phyloP scores from a whole-genome alignment of 2,329 filamentous ascomycete species.

The Ophiostoma tasmaniense region DNA sequence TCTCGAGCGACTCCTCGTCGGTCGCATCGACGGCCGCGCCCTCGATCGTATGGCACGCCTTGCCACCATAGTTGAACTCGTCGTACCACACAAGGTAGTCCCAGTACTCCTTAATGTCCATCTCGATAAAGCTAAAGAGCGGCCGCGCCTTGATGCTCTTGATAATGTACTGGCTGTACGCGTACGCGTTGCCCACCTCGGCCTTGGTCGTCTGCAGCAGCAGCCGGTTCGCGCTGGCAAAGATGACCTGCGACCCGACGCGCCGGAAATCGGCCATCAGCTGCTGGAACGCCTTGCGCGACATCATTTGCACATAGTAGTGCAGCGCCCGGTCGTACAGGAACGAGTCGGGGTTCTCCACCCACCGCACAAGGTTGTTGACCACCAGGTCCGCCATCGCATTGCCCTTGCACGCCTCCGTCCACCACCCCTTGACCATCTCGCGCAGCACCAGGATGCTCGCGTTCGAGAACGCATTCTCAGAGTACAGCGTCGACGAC shows the following conservation, averaged over 20 bases:
- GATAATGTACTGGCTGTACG: constrained; percentile 94
- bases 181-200: constrained; percentile 92
- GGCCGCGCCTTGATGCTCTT: constrained; percentile 95
- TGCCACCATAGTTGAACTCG: constrained; percentile 96
- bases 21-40: constrained; percentile 28
- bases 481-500: constrained; percentile 67
- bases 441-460: constrained; percentile 85
- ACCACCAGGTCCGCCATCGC: constrained; percentile 97
- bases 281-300: constrained; percentile 90
- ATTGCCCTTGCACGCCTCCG: constrained; percentile 80
- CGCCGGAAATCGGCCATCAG: constrained; percentile 94
- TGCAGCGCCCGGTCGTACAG: constrained; percentile 91
- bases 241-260: constrained; percentile 92
- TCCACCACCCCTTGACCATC: constrained; percentile 99
- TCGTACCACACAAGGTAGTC: constrained; percentile 99
- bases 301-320: constrained; percentile 98
- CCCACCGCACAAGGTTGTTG: constrained; percentile 94
- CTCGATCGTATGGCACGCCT: constrained; percentile 76
- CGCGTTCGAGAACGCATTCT: constrained; percentile 87
- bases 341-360: constrained; percentile 85
- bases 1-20: constrained; percentile 38
- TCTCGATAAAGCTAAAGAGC: constrained; percentile 91
- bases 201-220: constrained; percentile 93
- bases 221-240: constrained; percentile 80
- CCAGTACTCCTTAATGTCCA: constrained; percentile 98